A percentile compares a stretch with the other conserved stretches of the same genome.
These are phyloP conservation scores for Pseudomonodictys pantanalensis DNA, from an alignment of 495 filamentous ascomycete species.

Conservation along the genomic window DNA sequence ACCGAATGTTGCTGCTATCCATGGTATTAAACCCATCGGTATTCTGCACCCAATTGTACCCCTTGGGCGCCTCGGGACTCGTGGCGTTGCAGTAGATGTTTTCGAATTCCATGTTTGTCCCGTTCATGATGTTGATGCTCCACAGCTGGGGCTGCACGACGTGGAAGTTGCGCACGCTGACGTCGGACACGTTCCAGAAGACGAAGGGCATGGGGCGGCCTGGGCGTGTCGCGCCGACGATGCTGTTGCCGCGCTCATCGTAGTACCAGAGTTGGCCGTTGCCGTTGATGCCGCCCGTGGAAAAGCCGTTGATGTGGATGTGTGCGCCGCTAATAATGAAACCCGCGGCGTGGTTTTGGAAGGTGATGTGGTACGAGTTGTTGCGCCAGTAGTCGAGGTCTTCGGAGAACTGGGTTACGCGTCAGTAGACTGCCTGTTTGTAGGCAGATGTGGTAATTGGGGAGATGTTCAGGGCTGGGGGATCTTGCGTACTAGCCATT, in stretches of 20 bases:
- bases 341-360: slow-evolving; percentile 57
- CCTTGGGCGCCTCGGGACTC: slow-evolving; percentile 50
- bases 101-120: slow-evolving; percentile 53
- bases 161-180: slow-evolving; percentile 53
- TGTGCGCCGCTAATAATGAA: slow-evolving; percentile 52
- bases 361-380: slow-evolving; percentile 53
- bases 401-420: slow-evolving; percentile 47
- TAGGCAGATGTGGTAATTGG: no score
- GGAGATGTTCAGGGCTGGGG: no score
- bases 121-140: slow-evolving; percentile 59
- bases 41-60: slow-evolving; percentile 58
- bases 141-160: slow-evolving; percentile 55
- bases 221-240: slow-evolving; percentile 41
- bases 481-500: slow-evolving; percentile 25
- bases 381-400: slow-evolving; percentile 56
- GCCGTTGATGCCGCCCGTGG: slow-evolving; percentile 53
- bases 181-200: slow-evolving; percentile 57
- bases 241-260: slow-evolving; percentile 36
- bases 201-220: slow-evolving; percentile 61
- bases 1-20: slow-evolving; percentile 51
- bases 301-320: slow-evolving; percentile 52
- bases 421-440: neutral
- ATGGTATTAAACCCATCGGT: slow-evolving; percentile 61
- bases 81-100: slow-evolving; percentile 53
- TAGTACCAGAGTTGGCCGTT: slow-evolving; percentile 52